Conservation (phyloP, 2,329 filamentous ascomycete genomes). For the Penicillium sp. region DNA sequence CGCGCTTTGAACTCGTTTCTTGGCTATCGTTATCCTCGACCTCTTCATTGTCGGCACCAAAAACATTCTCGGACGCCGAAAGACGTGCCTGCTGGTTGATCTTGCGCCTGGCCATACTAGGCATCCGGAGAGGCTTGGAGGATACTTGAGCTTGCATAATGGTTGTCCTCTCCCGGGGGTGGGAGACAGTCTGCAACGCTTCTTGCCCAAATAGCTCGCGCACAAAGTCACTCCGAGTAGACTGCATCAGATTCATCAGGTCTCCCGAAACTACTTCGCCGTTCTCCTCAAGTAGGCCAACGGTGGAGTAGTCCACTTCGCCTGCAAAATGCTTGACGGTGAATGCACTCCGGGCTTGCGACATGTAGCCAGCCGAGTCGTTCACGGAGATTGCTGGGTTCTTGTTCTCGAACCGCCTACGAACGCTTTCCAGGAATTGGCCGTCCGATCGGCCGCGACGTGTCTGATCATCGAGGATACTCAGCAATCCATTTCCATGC, state of each 20-base stretch:
- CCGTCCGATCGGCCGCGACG: constrained; percentile 83
- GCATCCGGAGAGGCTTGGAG: constrained; percentile 89
- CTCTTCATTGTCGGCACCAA: constrained; percentile 41
- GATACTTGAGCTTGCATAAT: constrained; percentile 96
- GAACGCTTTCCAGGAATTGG: constrained; percentile 85
- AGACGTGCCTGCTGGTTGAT: constrained; percentile 56
- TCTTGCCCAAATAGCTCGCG: constrained; percentile 93
- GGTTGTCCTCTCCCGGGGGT: constrained; percentile 84
- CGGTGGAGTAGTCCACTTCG: constrained; percentile 90
- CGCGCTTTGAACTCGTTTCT: constrained; percentile 31
- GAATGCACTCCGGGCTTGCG: constrained; percentile 75
- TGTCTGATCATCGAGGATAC: constrained; percentile 95
- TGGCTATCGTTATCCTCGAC: constrained; percentile 39
- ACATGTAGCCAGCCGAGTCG: constrained; percentile 81
- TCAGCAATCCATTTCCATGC: constrained; percentile 85
- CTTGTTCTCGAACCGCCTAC: constrained; percentile 91
- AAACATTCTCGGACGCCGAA: constrained; percentile 19
- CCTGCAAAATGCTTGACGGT: constrained; percentile 94
- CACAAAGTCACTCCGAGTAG: constrained; percentile 85
- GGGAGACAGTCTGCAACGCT: constrained; percentile 86
- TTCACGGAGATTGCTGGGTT: constrained; percentile 85
- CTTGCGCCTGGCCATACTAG: constrained; percentile 86
- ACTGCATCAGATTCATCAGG: constrained; percentile 88
- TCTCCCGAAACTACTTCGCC: constrained; percentile 95
- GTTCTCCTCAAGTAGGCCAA: constrained; percentile 89